phyloP scores from a whole-genome alignment of 768 basidiomycete genomes.

The Pisolithus albus region DNA sequence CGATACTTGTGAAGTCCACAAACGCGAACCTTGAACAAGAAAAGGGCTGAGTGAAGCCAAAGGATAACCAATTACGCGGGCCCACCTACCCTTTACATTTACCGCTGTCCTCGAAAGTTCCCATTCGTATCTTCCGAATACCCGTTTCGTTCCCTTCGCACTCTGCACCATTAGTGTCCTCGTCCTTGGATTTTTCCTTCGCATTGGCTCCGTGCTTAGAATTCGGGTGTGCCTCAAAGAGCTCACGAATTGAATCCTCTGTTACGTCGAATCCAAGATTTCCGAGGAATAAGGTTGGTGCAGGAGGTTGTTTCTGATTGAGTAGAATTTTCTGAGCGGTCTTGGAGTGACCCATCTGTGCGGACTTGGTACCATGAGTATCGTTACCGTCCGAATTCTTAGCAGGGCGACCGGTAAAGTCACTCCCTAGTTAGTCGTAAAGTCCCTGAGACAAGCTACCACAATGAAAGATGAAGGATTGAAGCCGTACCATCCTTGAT shows the following conservation, averaged over 20 bases:
- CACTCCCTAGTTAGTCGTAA: conserved; percentile 44
- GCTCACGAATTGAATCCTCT: conserved; percentile 60
- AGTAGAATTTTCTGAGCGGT: conserved; percentile 72
- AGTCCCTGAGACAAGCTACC: conserved; percentile 1
- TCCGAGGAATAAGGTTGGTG: conserved; percentile 84
- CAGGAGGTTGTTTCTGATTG: conserved; percentile 75
- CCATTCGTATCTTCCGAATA: conserved; percentile 84
- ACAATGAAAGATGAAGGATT: neutral
- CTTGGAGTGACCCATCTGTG: conserved; percentile 44
- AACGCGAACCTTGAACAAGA: conserved; percentile 71
- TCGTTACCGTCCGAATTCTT: conserved; percentile 30
- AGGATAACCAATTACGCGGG: conserved; percentile 4
- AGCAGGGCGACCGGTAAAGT: conserved; percentile 65
- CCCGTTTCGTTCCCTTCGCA: conserved; percentile 33
- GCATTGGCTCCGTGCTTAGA: conserved; percentile 22
- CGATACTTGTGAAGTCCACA: conserved; percentile 76
- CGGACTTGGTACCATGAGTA: conserved; percentile 22
- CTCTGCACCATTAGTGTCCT: conserved; percentile 26
- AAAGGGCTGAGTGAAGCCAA: neutral
- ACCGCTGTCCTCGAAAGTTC: conserved; percentile 94
- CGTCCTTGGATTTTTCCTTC: conserved; percentile 26
- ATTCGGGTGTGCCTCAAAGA: conserved; percentile 64
- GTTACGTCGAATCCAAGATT: conserved; percentile 91
- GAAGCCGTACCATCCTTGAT: conserved; percentile 79
- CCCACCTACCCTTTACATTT: conserved; percentile 92